These are phyloP conservation scores for Yamadazyma triangularis DNA, from an alignment of 1,139 yeast species.

Conservation along the genomic window DNA sequence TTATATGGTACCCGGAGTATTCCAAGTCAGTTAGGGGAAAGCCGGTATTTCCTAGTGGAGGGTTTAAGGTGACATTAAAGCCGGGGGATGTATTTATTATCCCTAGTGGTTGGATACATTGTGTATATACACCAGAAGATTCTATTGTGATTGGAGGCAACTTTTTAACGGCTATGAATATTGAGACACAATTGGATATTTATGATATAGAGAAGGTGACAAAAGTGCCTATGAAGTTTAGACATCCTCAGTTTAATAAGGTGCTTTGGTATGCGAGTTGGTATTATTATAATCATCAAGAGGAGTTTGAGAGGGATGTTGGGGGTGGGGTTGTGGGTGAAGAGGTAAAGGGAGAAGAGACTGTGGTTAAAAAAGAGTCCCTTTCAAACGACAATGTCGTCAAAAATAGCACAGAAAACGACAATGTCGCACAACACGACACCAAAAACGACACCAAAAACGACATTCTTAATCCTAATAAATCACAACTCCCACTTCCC, in stretches of 20 bases:
- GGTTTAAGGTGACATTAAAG: constrained; percentile 59
- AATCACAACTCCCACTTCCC: neutral
- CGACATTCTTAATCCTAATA: neutral
- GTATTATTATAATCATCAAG: constrained; percentile 30
- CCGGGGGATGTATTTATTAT: constrained; percentile 77
- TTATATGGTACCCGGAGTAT: constrained; percentile 63
- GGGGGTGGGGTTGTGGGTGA: constrained; percentile 9
- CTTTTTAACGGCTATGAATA: constrained; percentile 62
- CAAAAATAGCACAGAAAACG: constrained; percentile 1
- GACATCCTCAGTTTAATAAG: constrained; percentile 72
- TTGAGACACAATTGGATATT: constrained; percentile 58
- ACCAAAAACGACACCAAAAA: neutral
- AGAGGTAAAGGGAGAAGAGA: constrained; percentile 5
- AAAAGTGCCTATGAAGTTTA: constrained; percentile 68
- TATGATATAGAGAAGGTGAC: constrained; percentile 62
- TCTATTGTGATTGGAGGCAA: constrained; percentile 87
- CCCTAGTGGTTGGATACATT: constrained; percentile 94
- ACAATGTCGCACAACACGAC: neutral
- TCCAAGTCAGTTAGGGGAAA: constrained; percentile 21
- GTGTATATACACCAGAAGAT: constrained; percentile 80
- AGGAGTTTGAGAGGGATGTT: constrained; percentile 19
- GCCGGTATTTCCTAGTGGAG: constrained; percentile 29
- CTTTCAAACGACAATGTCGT: constrained; percentile 6
- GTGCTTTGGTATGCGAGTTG: constrained; percentile 65
- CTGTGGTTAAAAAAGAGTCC: constrained; percentile 6